Conservation (phyloP, 2,329 filamentous ascomycete genomes). For the Paraphaeosphaeria minitans region DNA sequence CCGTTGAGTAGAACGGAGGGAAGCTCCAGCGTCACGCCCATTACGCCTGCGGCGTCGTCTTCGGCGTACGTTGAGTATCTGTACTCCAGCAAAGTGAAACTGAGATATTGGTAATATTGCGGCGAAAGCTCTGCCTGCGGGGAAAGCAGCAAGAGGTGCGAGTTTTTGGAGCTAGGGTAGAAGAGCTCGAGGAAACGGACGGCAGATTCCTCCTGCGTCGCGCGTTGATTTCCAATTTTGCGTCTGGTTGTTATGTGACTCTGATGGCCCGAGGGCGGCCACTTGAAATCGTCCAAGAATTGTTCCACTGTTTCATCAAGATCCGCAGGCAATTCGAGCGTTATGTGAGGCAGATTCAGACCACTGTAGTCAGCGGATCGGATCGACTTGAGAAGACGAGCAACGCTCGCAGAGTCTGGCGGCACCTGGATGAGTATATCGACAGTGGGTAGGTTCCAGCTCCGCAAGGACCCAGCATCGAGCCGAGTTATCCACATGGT, state of each 20-base stretch:
- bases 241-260: slow-evolving; percentile 71
- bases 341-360: slow-evolving; percentile 72
- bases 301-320: slow-evolving; percentile 68
- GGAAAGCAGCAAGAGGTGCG: slow-evolving; percentile 84
- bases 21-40: slow-evolving; percentile 81
- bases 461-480: slow-evolving; percentile 72
- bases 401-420: slow-evolving; percentile 72
- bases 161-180: slow-evolving; percentile 70
- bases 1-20: slow-evolving; percentile 69
- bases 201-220: slow-evolving; percentile 72
- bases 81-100: slow-evolving; percentile 78
- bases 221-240: slow-evolving; percentile 65
- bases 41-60: slow-evolving; percentile 60
- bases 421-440: slow-evolving; percentile 85
- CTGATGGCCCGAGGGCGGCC: slow-evolving; percentile 63
- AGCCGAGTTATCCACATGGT: slow-evolving; percentile 80
- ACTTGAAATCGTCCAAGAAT: slow-evolving; percentile 68
- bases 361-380: slow-evolving; percentile 75
- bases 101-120: slow-evolving; percentile 84
- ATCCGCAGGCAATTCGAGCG: slow-evolving; percentile 77
- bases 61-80: slow-evolving; percentile 65
- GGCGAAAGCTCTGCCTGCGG: slow-evolving; percentile 79
- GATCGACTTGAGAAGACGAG: slow-evolving; percentile 78
- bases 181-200: slow-evolving; percentile 83
- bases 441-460: slow-evolving; percentile 77